Base-by-base conservation (phyloP, 345 rosid genomes). In the Tarenaya hassleriana region DNA sequence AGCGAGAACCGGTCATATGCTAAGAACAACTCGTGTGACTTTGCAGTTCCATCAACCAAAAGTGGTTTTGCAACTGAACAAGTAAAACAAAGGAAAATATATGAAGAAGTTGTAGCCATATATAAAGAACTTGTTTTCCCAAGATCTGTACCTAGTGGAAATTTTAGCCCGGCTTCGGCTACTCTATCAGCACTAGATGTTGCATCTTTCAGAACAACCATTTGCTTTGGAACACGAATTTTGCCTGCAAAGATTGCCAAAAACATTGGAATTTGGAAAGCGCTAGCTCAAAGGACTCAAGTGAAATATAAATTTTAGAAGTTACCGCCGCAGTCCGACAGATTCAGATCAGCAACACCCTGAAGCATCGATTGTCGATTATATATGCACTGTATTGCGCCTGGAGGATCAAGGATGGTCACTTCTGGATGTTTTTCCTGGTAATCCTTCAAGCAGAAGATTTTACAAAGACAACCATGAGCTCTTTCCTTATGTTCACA, bases 351-450 rank as follows among this genome's bases (percentile, higher is more conserved):
- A 31, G 81, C 84, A 47, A 84, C 89, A 50, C 78, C 79, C 65
- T 78, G 86, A 12, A 90, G 95, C 97, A 90, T 90, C 10, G 86
- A 83, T 56, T 90, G 87, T 27, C 95, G 83, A 63, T 86, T 84
- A 19, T 55, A 63, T 47, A 86, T 61, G 68, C 63, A 87, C 44
- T 67, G 58, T 51, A 86, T 90, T 13, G 97, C 76, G 73, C 80
- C 64, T 29, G 95, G 97, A 56, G 94, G 88, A 80, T 90, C 97
- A 45, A 90, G 69, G 19, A 90, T 77, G 19, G 73, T 69, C 34
- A 84, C 95, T 71, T 84, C 88, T 35, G 94, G 95, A 71, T 90
- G 76, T 55, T 72, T 77, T 64, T 75, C 62, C 68, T 66, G 69
- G 70, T 78, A 86, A 18, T 78, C 97, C 97, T 90, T 75, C 69